Evolutionary conservation across 225 moss, liverwort and hornwort genomes (phyloP).

Genomic region (Lunularia cruciata): DNA sequence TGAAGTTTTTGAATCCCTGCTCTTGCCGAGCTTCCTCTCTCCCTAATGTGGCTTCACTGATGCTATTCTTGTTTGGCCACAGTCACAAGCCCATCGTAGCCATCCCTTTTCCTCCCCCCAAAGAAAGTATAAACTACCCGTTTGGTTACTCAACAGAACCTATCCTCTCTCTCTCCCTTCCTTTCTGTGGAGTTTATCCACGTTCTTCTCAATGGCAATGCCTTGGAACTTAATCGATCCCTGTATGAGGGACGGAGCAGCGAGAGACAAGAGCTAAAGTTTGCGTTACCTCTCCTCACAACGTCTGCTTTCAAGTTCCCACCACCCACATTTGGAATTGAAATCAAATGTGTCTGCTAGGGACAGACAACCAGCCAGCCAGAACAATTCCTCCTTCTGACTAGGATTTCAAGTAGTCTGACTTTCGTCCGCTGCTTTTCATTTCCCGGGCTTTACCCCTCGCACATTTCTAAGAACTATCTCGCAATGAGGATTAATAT

Average conservation of each 20-base stretch:
- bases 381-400: background rate
- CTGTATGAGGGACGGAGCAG: background rate
- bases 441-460: conserved; percentile 20
- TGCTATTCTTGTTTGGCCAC: too few species aligned
- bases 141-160: conserved; percentile 9
- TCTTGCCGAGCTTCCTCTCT: background rate
- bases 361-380: background rate
- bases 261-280: background rate
- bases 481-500: background rate
- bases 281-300: background rate
- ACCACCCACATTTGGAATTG: background rate
- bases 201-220: too few species aligned
- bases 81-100: background rate
- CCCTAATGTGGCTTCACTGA: background rate
- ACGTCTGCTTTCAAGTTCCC: background rate
- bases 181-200: background rate
- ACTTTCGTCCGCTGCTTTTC: background rate
- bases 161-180: background rate
- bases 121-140: background rate
- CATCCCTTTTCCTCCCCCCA: background rate
- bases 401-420: background rate
- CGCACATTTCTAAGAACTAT: background rate
- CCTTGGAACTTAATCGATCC: too few species aligned
- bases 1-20: background rate
- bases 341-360: background rate